A percentile compares a stretch with the other conserved stretches of the same genome.
Conservation (phyloP, 345 rosid species). For the Salix brachista region DNA sequence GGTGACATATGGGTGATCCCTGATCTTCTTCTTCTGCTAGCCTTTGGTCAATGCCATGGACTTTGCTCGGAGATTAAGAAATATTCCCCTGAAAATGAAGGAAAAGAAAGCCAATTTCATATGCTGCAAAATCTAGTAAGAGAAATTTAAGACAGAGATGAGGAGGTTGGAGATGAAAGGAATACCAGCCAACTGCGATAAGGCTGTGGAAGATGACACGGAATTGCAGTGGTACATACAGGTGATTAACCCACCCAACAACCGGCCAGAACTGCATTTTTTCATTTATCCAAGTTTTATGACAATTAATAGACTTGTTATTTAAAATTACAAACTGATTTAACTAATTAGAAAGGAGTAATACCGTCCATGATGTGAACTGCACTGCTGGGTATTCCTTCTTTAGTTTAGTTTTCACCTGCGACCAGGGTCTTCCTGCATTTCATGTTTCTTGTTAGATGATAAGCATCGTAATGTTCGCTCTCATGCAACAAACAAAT, state of each 20-base stretch:
- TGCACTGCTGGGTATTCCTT: constrained; percentile 72
- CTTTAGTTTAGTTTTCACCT: constrained; percentile 67
- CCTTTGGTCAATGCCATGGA: constrained; percentile 55
- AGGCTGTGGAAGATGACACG: constrained; percentile 79
- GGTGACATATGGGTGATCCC: not conserved
- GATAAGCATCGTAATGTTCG: not conserved
- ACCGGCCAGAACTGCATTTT: constrained; percentile 75
- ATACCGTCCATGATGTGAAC: constrained; percentile 82
- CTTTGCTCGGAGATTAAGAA: constrained; percentile 69
- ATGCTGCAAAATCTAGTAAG: not conserved
- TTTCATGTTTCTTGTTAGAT: constrained; percentile 17
- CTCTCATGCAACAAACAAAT: not conserved
- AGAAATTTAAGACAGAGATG: not conserved
- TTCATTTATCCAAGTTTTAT: constrained; percentile 7
- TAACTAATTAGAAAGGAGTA: not conserved
- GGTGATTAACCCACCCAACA: constrained; percentile 88
- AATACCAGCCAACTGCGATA: constrained; percentile 72
- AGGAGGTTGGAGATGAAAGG: not conserved
- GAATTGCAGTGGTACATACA: constrained; percentile 70
- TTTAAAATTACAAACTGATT: constrained; percentile 2
- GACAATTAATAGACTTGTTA: not conserved
- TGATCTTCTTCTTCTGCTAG: constrained; percentile 16
- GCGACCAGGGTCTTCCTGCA: constrained; percentile 83
- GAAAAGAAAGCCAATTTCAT: not conserved
- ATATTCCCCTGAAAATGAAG: constrained; percentile 70